Percentiles rank a stretch among this genome's conserved stretches.
These are phyloP conservation scores for Macrolepiota fuliginosa DNA, from an alignment of 768 basidiomycete genomes.

Conservation along the genomic window DNA sequence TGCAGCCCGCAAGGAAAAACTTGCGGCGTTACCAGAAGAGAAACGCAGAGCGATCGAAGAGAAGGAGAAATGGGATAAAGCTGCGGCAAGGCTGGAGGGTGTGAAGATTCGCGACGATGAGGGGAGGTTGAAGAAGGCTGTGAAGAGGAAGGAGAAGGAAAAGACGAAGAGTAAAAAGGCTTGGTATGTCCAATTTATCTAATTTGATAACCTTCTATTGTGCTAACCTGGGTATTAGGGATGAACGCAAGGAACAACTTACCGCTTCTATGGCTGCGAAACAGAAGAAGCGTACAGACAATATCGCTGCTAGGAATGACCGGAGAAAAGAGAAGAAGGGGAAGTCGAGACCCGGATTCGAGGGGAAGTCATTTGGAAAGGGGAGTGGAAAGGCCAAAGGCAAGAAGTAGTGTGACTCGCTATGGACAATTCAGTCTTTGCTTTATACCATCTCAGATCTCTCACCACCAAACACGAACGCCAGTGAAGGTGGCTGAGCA, in stretches of 20 bases:
- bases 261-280: slow-evolving; percentile 73
- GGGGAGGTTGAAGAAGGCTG: slow-evolving; percentile 82
- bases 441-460: not conserved
- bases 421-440: not conserved
- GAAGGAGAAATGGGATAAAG: slow-evolving; percentile 87
- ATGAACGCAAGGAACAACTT: slow-evolving; percentile 80
- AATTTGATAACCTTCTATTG: not conserved
- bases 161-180: slow-evolving; percentile 81
- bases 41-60: slow-evolving; percentile 80
- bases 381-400: slow-evolving; percentile 1
- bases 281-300: slow-evolving; percentile 89
- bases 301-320: slow-evolving; percentile 85
- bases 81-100: slow-evolving; percentile 83
- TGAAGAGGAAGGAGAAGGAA: slow-evolving; percentile 88
- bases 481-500: too few species aligned
- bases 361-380: slow-evolving; percentile 52
- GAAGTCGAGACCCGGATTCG: slow-evolving; percentile 81
- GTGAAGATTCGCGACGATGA: slow-evolving; percentile 92
- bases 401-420: slow-evolving; percentile 2
- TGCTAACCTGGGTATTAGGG: slow-evolving; percentile 46
- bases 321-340: slow-evolving; percentile 61
- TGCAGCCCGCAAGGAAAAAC: slow-evolving; percentile 69
- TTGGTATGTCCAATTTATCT: slow-evolving; percentile 56
- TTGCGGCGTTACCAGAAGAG: slow-evolving; percentile 76
- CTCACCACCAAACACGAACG: too few species aligned